These are phyloP conservation scores for Schizophyllum commune DNA, from an alignment of 1,284 basidiomycete species.

Conservation along the genomic window DNA sequence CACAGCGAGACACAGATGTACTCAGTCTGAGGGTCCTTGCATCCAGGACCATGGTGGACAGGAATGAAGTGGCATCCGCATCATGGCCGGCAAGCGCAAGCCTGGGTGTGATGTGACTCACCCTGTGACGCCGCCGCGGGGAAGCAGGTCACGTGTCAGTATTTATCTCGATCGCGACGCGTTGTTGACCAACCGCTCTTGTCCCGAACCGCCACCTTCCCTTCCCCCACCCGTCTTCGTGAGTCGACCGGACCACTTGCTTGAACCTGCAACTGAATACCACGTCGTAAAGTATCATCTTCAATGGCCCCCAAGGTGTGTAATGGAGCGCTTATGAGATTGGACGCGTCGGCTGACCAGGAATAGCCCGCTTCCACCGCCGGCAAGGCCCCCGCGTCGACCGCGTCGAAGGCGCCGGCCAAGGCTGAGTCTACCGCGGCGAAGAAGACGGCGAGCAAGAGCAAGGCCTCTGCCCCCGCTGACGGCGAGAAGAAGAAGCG, in stretches of 20 bases:
- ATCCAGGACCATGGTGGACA: not conserved
- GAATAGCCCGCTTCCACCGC: constrained; percentile 64
- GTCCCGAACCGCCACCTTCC: not conserved
- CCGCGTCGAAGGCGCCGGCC: constrained; percentile 57
- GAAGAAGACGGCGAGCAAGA: constrained; percentile 30
- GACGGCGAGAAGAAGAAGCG: constrained; percentile 81
- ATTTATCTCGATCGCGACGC: not conserved
- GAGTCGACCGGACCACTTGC: not conserved
- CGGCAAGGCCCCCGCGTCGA: constrained; percentile 59
- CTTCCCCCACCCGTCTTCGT: not conserved
- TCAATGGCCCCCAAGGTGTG: not conserved
- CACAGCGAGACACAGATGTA: not conserved
- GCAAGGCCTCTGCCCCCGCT: constrained; percentile 44
- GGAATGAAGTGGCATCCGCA: too few relatives aligned
- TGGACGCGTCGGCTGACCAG: not conserved
- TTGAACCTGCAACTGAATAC: not conserved
- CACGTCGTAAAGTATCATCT: not conserved
- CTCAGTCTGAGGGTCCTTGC: too few relatives aligned
- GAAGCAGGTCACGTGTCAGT: not conserved
- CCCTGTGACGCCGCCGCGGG: not conserved
- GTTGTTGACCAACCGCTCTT: not conserved
- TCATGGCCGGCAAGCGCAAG: too few relatives aligned
- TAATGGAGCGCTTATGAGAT: not conserved
- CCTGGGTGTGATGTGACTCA: too few relatives aligned
- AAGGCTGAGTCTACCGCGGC: constrained; percentile 47